Conservation (phyloP, 768 basidiomycete species). For the Suillus americanus region DNA sequence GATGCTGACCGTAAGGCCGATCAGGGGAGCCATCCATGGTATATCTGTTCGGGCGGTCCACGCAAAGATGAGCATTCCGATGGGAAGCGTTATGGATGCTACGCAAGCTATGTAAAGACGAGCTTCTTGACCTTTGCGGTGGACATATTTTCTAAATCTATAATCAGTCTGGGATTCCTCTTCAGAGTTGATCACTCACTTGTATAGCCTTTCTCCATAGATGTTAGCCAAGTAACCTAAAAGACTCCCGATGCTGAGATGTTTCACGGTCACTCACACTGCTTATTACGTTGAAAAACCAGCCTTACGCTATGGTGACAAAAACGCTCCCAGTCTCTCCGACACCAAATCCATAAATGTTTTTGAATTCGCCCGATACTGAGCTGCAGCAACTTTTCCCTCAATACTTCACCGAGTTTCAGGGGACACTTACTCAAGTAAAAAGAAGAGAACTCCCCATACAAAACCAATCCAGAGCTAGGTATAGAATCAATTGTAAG, state of each 20-base stretch:
- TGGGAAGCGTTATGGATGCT: slow-evolving; percentile 53
- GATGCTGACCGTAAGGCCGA: slow-evolving; percentile 24
- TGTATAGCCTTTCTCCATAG: slow-evolving; percentile 51
- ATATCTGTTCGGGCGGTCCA: slow-evolving; percentile 59
- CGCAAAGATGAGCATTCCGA: slow-evolving; percentile 71
- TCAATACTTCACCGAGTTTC: not conserved
- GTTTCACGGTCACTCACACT: slow-evolving; percentile 4
- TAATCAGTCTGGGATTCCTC: slow-evolving; percentile 23
- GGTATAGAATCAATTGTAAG: slow-evolving; percentile 5
- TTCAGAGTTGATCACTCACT: slow-evolving; percentile 30
- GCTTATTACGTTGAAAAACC: not conserved
- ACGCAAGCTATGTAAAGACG: slow-evolving; percentile 58
- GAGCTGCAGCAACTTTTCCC: slow-evolving; percentile 38
- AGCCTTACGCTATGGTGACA: slow-evolving; percentile 50
- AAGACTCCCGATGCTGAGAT: slow-evolving; percentile 51
- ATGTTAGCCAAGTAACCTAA: slow-evolving; percentile 47
- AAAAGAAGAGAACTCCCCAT: slow-evolving; percentile 74
- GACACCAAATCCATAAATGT: slow-evolving; percentile 57
- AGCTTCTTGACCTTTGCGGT: slow-evolving; percentile 49
- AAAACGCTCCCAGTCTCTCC: slow-evolving; percentile 64
- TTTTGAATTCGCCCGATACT: slow-evolving; percentile 52
- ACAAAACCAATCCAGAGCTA: slow-evolving; percentile 74
- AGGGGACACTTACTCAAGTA: slow-evolving; percentile 51
- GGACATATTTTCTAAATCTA: slow-evolving; percentile 27
- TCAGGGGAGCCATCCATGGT: slow-evolving; percentile 53